A percentile compares a stretch with the other conserved stretches of the same genome.
Conservation (phyloP, 1,284 basidiomycete genomes). For the Apiotrichum akiyoshidainum region DNA sequence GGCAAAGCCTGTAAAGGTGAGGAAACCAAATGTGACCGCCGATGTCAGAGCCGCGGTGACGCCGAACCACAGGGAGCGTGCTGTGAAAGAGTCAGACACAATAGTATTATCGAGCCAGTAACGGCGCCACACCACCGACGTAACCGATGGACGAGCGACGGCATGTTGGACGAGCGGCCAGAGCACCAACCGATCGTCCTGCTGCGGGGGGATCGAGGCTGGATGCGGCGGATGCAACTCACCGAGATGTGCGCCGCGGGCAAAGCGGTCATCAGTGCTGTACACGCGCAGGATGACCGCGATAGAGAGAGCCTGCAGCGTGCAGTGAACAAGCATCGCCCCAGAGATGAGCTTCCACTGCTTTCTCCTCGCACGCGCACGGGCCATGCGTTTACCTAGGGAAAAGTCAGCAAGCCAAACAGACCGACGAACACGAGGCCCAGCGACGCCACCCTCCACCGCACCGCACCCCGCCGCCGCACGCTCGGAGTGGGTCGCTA, state of each 20-base stretch:
- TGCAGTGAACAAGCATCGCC: conserved; percentile 46
- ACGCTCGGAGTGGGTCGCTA: neutral
- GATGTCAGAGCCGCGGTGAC: conserved; percentile 43
- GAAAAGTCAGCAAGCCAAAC: neutral
- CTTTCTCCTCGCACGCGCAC: conserved; percentile 45
- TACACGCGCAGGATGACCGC: conserved; percentile 46
- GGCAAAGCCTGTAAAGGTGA: conserved; percentile 49
- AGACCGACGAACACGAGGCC: neutral
- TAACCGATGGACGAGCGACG: no score
- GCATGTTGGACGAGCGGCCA: no score
- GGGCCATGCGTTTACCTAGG: conserved; percentile 40
- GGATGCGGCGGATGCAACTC: conserved; percentile 9
- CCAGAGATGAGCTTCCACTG: conserved; percentile 51
- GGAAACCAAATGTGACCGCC: conserved; percentile 32
- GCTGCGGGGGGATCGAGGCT: no score
- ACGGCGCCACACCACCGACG: no score
- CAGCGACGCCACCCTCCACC: neutral
- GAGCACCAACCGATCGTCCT: no score
- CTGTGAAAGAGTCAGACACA: conserved; percentile 20
- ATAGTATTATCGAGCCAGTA: neutral
- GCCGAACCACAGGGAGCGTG: conserved; percentile 45
- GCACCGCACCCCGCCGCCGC: neutral
- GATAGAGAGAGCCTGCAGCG: conserved; percentile 42
- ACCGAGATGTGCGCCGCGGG: conserved; percentile 41
- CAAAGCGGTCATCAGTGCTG: conserved; percentile 45